These are phyloP conservation scores for Solanum appendiculatum DNA, from an alignment of 257 asterid genomes.

Conservation along the genomic window DNA sequence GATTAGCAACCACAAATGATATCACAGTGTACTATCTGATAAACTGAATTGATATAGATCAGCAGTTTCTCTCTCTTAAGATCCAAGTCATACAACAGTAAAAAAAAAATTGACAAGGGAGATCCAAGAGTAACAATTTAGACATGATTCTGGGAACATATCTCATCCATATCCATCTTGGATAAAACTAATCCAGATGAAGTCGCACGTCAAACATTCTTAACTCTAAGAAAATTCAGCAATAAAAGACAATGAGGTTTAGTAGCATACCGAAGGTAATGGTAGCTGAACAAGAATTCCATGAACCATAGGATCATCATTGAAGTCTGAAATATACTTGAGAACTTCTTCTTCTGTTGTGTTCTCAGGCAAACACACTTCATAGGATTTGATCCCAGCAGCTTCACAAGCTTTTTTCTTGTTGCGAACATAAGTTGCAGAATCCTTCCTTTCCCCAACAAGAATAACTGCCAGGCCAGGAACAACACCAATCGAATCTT, in stretches of 20 bases:
- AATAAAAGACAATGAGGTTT: neutral
- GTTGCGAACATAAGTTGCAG: conserved; percentile 89
- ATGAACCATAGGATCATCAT: conserved; percentile 69
- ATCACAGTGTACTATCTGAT: neutral
- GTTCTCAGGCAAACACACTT: conserved; percentile 67
- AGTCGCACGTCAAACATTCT: neutral
- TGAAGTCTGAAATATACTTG: conserved; percentile 47
- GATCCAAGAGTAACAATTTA: neutral
- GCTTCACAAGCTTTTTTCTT: conserved; percentile 85
- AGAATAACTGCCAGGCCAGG: conserved; percentile 95
- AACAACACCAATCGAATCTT: conserved; percentile 58
- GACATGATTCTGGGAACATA: neutral
- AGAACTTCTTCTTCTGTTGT: conserved; percentile 74
- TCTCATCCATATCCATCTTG: neutral
- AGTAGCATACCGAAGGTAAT: conserved; percentile 67
- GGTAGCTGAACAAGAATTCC: conserved; percentile 99
- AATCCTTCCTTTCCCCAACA: conserved; percentile 91
- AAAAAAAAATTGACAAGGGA: neutral
- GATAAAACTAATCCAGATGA: neutral
- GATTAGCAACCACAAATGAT: neutral
- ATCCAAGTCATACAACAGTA: neutral
- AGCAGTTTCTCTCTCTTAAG: neutral
- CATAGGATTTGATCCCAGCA: conserved; percentile 73
- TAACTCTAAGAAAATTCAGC: neutral
- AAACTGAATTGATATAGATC: neutral